Base-by-base conservation (phyloP, 139 green algal species). In the Ettlia oleoabundans region DNA sequence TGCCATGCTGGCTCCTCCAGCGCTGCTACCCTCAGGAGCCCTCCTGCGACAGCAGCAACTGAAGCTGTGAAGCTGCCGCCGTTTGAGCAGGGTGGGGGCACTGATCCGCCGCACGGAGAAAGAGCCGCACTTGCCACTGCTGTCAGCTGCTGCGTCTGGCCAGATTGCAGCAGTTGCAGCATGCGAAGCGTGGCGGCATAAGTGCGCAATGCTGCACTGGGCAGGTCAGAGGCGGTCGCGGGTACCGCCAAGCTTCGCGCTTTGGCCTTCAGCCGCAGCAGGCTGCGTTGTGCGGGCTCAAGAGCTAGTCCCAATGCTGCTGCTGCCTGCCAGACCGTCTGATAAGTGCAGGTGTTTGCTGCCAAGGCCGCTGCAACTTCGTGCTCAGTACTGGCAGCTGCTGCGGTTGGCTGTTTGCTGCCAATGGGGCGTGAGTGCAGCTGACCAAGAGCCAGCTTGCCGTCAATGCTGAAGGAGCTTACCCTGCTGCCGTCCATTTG, bases 321-420 rank as follows among this genome's bases (percentile, higher is more conserved):
- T 0, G 71, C 47, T 2, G 73, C 73, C 24, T 80, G 73, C 73
- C 73, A 80, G 24, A 52, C 37, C 1, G 26, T 80, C 37, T 68
- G 35, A 37, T 80, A 80, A 10, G 51, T 80, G 73, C 30, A 80
- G 53, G n/a, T n/a, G n/a, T n/a, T n/a, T n/a, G n/a, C n/a, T n/a
- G n/a, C n/a, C n/a, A n/a, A n/a, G n/a, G n/a, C n/a, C n/a, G n/a
- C n/a, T n/a, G n/a, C n/a, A n/a, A n/a, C n/a, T n/a, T n/a, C n/a
- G n/a, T n/a, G n/a, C n/a, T n/a, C n/a, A n/a, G n/a, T n/a, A n/a
- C n/a, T n/a, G n/a, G n/a, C n/a, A n/a, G n/a, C n/a, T n/a, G n/a
- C n/a, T n/a, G n/a, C 73, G 68, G 35, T 53, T n/a, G 26, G 28
- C 32, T n/a, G n/a, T n/a, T n/a, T 58, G 68, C 68, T 33, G 22